phyloP scores from a whole-genome alignment of 306 rosid species.

The Lotus japonicus region DNA sequence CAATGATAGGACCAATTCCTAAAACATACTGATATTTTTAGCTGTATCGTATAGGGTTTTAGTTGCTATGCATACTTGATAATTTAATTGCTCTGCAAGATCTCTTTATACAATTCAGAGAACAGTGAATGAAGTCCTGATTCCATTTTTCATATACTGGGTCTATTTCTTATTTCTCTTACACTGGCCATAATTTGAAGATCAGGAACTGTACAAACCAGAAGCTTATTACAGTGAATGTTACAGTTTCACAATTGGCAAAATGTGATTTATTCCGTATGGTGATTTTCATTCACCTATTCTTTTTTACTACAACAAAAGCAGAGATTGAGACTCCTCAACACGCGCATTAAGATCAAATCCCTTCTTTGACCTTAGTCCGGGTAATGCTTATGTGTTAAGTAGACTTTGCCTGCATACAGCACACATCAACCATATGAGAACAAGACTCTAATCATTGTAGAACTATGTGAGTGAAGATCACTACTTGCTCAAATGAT shows the following conservation, averaged over 20 bases:
- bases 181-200: background rate
- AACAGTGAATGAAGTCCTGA: background rate
- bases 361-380: slow-evolving; percentile 36
- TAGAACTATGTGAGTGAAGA: slow-evolving; percentile 10
- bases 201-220: background rate
- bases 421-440: background rate
- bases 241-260: background rate
- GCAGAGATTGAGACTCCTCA: slow-evolving; percentile 23
- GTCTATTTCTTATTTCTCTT: background rate
- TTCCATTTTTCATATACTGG: background rate
- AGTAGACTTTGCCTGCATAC: slow-evolving; percentile 56
- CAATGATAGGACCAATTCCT: too few species aligned
- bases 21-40: too few species aligned
- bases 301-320: background rate
- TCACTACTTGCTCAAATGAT: background rate
- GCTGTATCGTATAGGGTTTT: background rate
- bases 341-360: slow-evolving; percentile 30
- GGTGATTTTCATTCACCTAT: background rate
- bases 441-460: slow-evolving; percentile 11
- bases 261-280: background rate
- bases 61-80: background rate
- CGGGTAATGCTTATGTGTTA: slow-evolving; percentile 37
- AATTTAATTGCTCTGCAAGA: background rate
- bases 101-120: background rate
- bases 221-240: background rate